Evolutionary conservation across 2,329 filamentous ascomycete species (phyloP).

Genomic region (Aspergillus ochraceoroseus): DNA sequence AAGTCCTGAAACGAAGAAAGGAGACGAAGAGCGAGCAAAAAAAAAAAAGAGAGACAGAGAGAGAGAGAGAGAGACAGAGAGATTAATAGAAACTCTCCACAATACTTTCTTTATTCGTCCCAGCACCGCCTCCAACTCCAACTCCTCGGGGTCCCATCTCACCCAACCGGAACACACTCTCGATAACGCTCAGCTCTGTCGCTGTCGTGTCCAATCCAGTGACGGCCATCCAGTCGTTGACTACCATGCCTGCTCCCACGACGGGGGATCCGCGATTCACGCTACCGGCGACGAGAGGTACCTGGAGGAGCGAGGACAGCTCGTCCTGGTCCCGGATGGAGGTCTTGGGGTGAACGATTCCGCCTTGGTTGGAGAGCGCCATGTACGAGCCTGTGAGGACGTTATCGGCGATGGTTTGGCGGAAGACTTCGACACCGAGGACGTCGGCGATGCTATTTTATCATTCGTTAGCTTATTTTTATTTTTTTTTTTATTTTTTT

Average conservation of each 20-base stretch:
- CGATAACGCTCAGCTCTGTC: conserved; percentile 94
- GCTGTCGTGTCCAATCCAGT: conserved; percentile 91
- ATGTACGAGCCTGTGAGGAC: conserved; percentile 96
- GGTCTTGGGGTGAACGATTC: conserved; percentile 95
- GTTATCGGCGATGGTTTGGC: conserved; percentile 93
- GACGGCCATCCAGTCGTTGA: conserved; percentile 96
- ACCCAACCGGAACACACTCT: conserved; percentile 90
- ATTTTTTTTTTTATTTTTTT: not conserved
- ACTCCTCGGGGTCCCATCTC: conserved; percentile 69
- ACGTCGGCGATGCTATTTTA: conserved; percentile 74
- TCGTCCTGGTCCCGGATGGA: conserved; percentile 97
- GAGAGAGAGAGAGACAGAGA: conserved; percentile 3
- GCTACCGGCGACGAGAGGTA: conserved; percentile 88
- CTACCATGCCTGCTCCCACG: conserved; percentile 94
- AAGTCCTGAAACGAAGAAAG: too few species aligned
- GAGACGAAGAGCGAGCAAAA: too few species aligned
- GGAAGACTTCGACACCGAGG: conserved; percentile 56
- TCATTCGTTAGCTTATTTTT: conserved; percentile 7
- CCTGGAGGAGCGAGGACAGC: conserved; percentile 85
- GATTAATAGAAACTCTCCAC: conserved; percentile 92
- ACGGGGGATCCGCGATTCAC: conserved; percentile 91
- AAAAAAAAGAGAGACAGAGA: conserved; percentile 1
- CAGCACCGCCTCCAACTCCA: conserved; percentile 38
- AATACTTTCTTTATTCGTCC: conserved; percentile 91
- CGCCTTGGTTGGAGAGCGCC: conserved; percentile 90